A percentile compares a stretch with the other conserved stretches of the same genome.
phyloP scores from a whole-genome alignment of 495 filamentous ascomycete species.

The Xylaria intraflava region DNA sequence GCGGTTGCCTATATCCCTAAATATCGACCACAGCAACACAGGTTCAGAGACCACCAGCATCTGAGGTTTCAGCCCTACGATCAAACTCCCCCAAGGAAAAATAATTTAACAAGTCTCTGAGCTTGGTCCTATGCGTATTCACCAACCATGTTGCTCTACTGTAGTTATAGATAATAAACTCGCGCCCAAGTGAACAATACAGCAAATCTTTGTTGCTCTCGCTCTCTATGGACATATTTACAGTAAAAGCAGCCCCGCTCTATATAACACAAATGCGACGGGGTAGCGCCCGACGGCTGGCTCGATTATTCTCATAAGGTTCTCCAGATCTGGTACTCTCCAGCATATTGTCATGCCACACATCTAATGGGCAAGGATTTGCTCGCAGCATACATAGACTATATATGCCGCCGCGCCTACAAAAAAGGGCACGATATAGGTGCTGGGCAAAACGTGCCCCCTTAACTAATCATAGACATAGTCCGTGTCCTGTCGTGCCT shows the following conservation, averaged over 20 bases:
- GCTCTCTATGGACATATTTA: neutral
- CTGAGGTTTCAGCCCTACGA: no score
- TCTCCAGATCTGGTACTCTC: neutral
- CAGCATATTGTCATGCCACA: neutral
- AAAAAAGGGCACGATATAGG: neutral
- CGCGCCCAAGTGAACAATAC: neutral
- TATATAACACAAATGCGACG: no score
- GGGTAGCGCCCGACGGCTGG: neutral
- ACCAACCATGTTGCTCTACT: neutral
- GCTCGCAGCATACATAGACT: neutral
- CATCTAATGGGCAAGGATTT: neutral
- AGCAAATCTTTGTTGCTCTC: neutral
- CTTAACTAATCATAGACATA: neutral
- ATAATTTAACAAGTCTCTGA: no score
- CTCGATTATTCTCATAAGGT: no score
- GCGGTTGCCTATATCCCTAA: no score
- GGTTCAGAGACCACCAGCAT: no score
- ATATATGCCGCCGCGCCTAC: constrained; percentile 1
- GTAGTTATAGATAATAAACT: neutral
- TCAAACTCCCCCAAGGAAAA: no score
- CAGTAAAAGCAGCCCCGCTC: neutral
- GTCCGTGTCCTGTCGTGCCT: neutral
- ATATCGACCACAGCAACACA: no score
- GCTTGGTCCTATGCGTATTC: neutral
- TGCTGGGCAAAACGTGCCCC: constrained; percentile 2